Evolutionary conservation across 805 yeast species (phyloP).

Genomic region (Kregervanrija delftensis): DNA sequence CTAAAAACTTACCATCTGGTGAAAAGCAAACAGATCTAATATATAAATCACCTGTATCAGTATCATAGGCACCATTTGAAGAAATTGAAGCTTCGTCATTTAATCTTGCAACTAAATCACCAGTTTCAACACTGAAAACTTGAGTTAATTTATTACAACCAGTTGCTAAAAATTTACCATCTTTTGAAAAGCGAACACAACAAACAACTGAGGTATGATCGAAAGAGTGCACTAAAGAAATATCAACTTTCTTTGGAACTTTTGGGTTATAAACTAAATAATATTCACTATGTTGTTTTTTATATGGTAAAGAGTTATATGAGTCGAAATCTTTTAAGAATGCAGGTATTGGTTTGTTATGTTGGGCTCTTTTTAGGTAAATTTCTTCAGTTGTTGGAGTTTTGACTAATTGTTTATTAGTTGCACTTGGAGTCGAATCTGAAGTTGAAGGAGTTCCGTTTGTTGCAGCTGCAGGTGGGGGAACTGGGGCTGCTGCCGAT

Average conservation of each 20-base stretch:
- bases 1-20: constrained; percentile 88
- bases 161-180: constrained; percentile 89
- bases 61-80: constrained; percentile 40
- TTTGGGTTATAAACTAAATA: constrained; percentile 88
- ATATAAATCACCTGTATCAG: constrained; percentile 76
- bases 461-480: constrained; percentile 1
- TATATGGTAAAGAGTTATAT: constrained; percentile 65
- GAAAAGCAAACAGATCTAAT: constrained; percentile 94
- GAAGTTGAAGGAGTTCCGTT: neutral
- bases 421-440: too few relatives aligned
- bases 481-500: neutral
- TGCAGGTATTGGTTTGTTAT: constrained; percentile 74
- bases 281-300: constrained; percentile 79
- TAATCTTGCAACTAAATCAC: constrained; percentile 79
- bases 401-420: constrained; percentile 9
- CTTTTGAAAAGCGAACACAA: constrained; percentile 88
- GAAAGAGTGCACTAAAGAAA: constrained; percentile 80
- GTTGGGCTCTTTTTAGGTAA: constrained; percentile 37
- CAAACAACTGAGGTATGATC: constrained; percentile 95
- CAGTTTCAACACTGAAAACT: constrained; percentile 87
- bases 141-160: constrained; percentile 96
- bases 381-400: constrained; percentile 26
- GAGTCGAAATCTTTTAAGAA: constrained; percentile 76
- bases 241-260: constrained; percentile 67
- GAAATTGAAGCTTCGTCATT: constrained; percentile 66